A percentile compares a stretch with the other conserved stretches of the same genome.
Evolutionary conservation across 2,329 filamentous ascomycete species (phyloP).

Genomic region (Exophiala mesophila): DNA sequence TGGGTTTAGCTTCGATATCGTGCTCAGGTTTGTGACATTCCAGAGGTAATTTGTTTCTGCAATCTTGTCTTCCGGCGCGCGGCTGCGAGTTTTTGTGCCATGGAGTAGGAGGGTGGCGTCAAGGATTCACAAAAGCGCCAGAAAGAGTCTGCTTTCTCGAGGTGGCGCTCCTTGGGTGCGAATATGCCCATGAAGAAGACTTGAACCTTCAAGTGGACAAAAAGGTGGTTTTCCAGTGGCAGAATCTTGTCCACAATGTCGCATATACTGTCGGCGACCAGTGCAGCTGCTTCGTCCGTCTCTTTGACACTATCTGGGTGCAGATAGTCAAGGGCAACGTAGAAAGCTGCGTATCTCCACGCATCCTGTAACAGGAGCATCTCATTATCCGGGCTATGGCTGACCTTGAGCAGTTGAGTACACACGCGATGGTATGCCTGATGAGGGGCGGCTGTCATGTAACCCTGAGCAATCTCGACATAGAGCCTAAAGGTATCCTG

Average conservation of each 20-base stretch:
- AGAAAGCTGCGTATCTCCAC: constrained; percentile 2
- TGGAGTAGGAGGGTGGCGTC: constrained; percentile 1
- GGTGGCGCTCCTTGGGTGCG: constrained; percentile 1
- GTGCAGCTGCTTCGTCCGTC: background rate
- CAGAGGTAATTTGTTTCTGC: background rate
- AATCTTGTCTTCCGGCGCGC: background rate
- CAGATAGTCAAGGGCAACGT: constrained; percentile 3
- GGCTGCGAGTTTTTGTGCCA: background rate
- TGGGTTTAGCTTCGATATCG: background rate
- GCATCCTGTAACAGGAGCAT: constrained; percentile 3
- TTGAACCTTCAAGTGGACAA: constrained; percentile 1
- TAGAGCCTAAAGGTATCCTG: constrained; percentile 5
- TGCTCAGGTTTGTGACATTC: background rate
- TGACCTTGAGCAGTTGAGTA: constrained; percentile 1
- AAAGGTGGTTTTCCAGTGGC: background rate
- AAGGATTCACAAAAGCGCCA: constrained; percentile 1
- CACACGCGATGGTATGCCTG: background rate
- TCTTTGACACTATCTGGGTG: background rate
- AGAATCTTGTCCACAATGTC: constrained; percentile 1
- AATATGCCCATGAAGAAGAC: constrained; percentile 3
- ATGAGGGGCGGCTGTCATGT: constrained; percentile 1
- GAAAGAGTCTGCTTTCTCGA: background rate
- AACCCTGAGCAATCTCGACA: constrained; percentile 3
- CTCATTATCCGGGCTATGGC: background rate
- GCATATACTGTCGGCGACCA: constrained; percentile 2